phyloP scores from a whole-genome alignment of 1,139 yeast species.

The Diutina mesorugosa region DNA sequence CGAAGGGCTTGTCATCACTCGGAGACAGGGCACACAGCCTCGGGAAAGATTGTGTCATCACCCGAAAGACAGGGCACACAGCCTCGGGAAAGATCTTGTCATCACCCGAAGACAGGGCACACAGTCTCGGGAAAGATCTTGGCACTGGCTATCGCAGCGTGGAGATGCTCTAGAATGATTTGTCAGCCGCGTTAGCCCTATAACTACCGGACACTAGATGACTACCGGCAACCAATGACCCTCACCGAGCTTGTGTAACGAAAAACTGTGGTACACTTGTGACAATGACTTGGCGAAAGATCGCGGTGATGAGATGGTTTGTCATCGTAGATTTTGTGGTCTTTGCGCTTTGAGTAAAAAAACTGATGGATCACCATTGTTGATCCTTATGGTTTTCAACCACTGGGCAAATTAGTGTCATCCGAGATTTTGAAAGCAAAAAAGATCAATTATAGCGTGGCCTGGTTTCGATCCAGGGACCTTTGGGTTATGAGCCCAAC shows the following conservation, averaged over 20 bases:
- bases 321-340: too few species aligned
- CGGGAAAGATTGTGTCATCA: not conserved
- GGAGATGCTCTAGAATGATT: not conserved
- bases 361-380: too few species aligned
- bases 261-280: too few species aligned
- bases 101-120: not conserved
- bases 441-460: slow-evolving; percentile 1
- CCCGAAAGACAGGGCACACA: not conserved
- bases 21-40: not conserved
- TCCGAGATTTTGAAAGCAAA: too few species aligned
- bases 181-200: not conserved
- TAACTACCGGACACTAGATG: too few species aligned
- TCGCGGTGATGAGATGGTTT: too few species aligned
- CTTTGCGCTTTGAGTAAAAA: too few species aligned
- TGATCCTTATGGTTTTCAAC: too few species aligned
- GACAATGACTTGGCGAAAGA: too few species aligned
- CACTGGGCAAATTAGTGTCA: too few species aligned
- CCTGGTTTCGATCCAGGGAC: slow-evolving; percentile 1
- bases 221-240: too few species aligned
- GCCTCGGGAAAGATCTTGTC: not conserved
- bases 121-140: not conserved
- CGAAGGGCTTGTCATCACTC: not conserved
- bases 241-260: too few species aligned
- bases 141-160: not conserved
- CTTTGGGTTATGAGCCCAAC: slow-evolving; percentile 3